phyloP scores from a whole-genome alignment of 352 stramenopile species.

The Pythium dissotocum region DNA sequence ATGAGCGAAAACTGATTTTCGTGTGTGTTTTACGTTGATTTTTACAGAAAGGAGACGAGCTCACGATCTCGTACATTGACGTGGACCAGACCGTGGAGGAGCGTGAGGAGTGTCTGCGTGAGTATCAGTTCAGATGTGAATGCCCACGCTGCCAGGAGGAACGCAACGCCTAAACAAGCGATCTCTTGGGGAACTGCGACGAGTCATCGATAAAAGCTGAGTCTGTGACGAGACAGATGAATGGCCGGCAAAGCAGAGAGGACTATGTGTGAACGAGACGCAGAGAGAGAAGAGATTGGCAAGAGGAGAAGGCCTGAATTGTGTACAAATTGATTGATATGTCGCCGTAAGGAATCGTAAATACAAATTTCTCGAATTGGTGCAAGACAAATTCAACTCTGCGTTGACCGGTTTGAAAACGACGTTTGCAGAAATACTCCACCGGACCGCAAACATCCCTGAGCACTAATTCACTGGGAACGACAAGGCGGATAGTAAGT shows the following conservation, averaged over 20 bases:
- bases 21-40: conserved; percentile 12
- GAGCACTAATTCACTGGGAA: too few species aligned
- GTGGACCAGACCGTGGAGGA: conserved; percentile 75
- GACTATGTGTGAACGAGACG: background rate
- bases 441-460: too few species aligned
- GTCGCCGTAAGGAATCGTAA: background rate
- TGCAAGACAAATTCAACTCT: too few species aligned
- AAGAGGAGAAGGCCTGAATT: background rate
- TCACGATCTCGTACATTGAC: conserved; percentile 96
- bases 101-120: conserved; percentile 75
- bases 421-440: too few species aligned
- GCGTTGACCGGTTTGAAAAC: too few species aligned
- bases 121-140: conserved; percentile 82
- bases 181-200: background rate
- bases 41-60: conserved; percentile 85
- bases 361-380: background rate
- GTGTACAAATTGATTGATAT: background rate
- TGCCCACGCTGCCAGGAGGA: conserved; percentile 69
- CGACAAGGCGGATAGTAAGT: too few species aligned
- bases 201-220: background rate
- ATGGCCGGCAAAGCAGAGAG: background rate
- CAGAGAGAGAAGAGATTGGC: background rate
- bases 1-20: conserved; percentile 6
- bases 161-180: conserved; percentile 42
- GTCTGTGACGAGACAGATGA: background rate